Base-by-base conservation (phyloP, 768 basidiomycete genomes). In the Agaricus blazei region DNA sequence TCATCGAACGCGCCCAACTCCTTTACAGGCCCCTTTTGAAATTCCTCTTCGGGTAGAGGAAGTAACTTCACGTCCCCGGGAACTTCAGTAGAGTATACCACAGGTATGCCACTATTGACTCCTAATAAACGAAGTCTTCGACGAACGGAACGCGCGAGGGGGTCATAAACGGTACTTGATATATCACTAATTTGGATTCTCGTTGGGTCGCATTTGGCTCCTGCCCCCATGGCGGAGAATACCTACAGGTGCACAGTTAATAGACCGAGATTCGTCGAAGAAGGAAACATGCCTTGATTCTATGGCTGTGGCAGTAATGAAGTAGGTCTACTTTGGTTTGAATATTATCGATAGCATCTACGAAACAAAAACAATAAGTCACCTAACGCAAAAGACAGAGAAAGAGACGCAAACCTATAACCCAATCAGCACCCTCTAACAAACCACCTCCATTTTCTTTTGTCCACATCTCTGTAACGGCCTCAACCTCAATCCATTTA, bases 291-390 rank as follows among this genome's bases (percentile, higher is more conserved):
- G 89, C 92, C 75, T 90, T 93, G 68, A 98, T 84, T 15, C 76
- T 66, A 59, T 87, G 75, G 53, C 86, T 81, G 62, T 89, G 81
- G 63, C 96, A 99, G 68, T 95, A 88, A 55, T 89, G 84, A 7
- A 99, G 79, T 43, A 98, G 75, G 63, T 98, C 95, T 9, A 97
- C 93, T 67, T 99, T 98, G 0, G 96, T 96, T 46, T 89, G 82
- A 59, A 98, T 96, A 65, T 99, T 98, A 71, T 98, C 96, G 57
- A 98, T 99, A 4, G 94, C 94, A 69, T 99, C 96, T 84, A 63
- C 4, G 51, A 42, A 48, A 1, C 11, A 52, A 40, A 48, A 2
- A 12, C 26, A 12, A 7, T 51, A 29, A 31, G 19, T 50, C 48
- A 40, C 41, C 23, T 28, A 31, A 15, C 15, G 4, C 26, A 31